phyloP scores from a whole-genome alignment of 805 yeast genomes.

The Crinitomyces ghanaensis region DNA sequence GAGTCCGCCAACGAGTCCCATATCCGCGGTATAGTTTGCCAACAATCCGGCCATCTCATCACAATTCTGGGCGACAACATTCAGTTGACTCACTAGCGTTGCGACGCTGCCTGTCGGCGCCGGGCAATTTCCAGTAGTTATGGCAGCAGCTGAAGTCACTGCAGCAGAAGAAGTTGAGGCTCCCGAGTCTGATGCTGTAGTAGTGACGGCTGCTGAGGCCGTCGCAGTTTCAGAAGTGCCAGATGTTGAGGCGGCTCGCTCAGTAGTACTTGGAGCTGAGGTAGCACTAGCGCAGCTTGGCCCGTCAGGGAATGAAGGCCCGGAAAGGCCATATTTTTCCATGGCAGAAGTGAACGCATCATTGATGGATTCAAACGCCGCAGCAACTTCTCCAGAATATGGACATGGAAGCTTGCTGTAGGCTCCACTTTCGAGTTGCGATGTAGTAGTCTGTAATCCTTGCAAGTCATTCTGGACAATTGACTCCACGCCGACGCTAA shows the following conservation, averaged over 20 bases:
- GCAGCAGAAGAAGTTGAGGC: too few species aligned
- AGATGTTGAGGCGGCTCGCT: too few species aligned
- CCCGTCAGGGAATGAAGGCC: background rate
- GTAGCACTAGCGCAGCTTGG: background rate
- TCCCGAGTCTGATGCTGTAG: too few species aligned
- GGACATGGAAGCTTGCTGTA: constrained; percentile 1
- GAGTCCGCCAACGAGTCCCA: constrained; percentile 22
- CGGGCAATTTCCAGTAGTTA: background rate
- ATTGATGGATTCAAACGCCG: constrained; percentile 9
- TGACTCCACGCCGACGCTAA: constrained; percentile 13
- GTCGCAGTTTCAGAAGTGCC: too few species aligned
- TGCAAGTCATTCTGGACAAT: constrained; percentile 18
- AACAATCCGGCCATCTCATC: constrained; percentile 7
- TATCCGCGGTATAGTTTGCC: constrained; percentile 4
- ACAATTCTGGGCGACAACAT: constrained; percentile 8
- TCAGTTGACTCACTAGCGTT: constrained; percentile 9
- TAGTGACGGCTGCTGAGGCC: too few species aligned
- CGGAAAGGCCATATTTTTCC: too few species aligned
- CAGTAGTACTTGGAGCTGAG: background rate
- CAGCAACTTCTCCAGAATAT: constrained; percentile 6
- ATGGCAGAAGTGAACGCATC: constrained; percentile 8
- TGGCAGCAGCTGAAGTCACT: too few species aligned
- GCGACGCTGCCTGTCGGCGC: constrained; percentile 9
- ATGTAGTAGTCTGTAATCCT: constrained; percentile 14
- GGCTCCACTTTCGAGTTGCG: constrained; percentile 10